Conservation (phyloP, 179 eudicot species). For the Amaranthus tricolor region DNA sequence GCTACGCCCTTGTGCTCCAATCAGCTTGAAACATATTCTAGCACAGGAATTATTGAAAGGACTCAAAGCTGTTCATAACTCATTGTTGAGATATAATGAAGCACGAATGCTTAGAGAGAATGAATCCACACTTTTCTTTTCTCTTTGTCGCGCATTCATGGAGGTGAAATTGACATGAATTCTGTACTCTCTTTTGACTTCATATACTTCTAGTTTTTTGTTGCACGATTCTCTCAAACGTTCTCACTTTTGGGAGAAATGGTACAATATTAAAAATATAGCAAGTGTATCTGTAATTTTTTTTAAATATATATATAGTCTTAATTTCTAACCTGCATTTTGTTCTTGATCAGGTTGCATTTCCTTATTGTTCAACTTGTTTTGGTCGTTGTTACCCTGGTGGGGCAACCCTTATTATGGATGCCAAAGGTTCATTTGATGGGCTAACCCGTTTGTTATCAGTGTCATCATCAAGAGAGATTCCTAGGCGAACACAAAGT, state of each 20-base stretch:
- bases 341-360: conserved; percentile 52
- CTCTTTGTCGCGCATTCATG: conserved; percentile 86
- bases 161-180: conserved; percentile 49
- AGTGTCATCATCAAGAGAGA: conserved; percentile 53
- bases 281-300: too few species aligned
- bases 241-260: too few species aligned
- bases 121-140: conserved; percentile 83
- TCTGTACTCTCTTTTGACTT: conserved; percentile 1
- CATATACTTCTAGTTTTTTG: neutral
- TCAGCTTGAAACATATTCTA: conserved; percentile 81
- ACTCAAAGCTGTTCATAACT: conserved; percentile 80
- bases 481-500: conserved; percentile 48
- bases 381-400: conserved; percentile 95
- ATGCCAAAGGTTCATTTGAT: conserved; percentile 65
- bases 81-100: conserved; percentile 73
- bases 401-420: conserved; percentile 59
- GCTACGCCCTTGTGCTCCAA: conserved; percentile 92
- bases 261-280: too few species aligned
- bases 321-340: neutral
- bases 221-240: too few species aligned
- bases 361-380: conserved; percentile 80
- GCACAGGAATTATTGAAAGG: conserved; percentile 89
- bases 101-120: conserved; percentile 74
- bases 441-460: conserved; percentile 70
- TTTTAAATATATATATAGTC: neutral